phyloP scores from a whole-genome alignment of 768 basidiomycete genomes.

The Podaxis pistillaris region DNA sequence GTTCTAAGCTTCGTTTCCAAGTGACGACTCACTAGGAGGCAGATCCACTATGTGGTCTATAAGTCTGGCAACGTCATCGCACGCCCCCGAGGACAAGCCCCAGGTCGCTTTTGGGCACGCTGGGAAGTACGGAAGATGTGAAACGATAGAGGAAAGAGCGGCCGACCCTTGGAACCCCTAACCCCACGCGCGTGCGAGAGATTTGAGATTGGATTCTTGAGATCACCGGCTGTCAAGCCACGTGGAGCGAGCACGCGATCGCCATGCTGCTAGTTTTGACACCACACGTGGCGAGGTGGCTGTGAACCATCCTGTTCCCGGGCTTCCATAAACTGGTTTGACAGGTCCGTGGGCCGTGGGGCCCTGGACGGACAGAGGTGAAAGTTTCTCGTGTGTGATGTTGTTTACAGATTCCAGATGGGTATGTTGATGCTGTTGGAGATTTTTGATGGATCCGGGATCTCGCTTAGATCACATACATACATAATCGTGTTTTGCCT shows the following conservation, averaged over 20 bases:
- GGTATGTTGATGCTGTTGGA: conserved; percentile 7
- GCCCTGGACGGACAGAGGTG: conserved; percentile 11
- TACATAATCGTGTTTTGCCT: conserved; percentile 13
- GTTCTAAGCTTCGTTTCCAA: not conserved
- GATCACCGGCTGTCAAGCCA: conserved; percentile 25
- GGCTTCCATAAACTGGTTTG: conserved; percentile 27
- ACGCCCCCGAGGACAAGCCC: not conserved
- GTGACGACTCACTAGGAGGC: not conserved
- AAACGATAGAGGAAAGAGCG: not conserved
- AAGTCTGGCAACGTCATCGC: not conserved
- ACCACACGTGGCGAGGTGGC: conserved; percentile 35
- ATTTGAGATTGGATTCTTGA: conserved; percentile 2
- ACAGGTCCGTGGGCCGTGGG: conserved; percentile 19
- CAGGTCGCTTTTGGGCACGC: not conserved
- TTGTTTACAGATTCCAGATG: conserved; percentile 11
- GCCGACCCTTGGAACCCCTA: conserved; percentile 1
- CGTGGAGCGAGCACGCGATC: conserved; percentile 30
- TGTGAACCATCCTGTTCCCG: conserved; percentile 35
- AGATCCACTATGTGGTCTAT: not conserved
- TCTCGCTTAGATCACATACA: conserved; percentile 13
- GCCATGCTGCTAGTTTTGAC: conserved; percentile 24
- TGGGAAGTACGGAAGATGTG: not conserved
- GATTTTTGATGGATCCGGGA: conserved; percentile 16
- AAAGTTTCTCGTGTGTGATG: conserved; percentile 11
- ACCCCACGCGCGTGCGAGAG: conserved; percentile 3